These are phyloP conservation scores for Biscogniauxia mediterranea DNA, from an alignment of 2,329 filamentous ascomycete genomes.

Conservation along the genomic window DNA sequence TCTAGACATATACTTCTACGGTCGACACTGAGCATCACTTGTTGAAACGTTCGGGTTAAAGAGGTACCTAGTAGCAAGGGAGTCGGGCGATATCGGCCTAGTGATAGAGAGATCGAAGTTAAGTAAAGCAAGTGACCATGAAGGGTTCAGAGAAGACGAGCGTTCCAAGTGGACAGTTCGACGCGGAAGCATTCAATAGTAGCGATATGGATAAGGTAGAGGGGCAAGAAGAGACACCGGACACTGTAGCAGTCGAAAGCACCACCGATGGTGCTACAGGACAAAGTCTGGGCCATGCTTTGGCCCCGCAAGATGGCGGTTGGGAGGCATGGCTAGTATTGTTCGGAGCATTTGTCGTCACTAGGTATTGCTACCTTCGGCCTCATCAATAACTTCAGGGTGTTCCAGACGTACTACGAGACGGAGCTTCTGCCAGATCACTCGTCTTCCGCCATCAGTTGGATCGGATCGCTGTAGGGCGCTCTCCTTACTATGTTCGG, in stretches of 20 bases:
- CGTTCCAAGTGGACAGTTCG: neutral
- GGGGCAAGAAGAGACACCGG: neutral
- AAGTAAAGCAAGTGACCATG: neutral
- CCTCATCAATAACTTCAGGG: slow-evolving; percentile 29
- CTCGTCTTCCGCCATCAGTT: slow-evolving; percentile 23
- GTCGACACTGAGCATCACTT: too few relatives aligned
- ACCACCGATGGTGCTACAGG: neutral
- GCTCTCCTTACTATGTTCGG: slow-evolving; percentile 34
- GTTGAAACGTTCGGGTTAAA: too few relatives aligned
- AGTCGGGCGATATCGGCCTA: too few relatives aligned
- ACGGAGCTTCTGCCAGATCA: slow-evolving; percentile 1
- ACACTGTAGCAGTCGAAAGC: neutral
- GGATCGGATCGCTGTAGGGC: slow-evolving; percentile 33
- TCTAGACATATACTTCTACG: too few relatives aligned
- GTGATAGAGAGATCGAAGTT: too few relatives aligned
- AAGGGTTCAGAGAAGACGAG: neutral
- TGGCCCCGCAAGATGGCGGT: slow-evolving; percentile 27
- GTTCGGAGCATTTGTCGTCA: slow-evolving; percentile 36
- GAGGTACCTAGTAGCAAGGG: too few relatives aligned
- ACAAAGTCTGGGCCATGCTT: neutral
- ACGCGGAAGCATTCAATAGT: neutral
- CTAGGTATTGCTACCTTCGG: slow-evolving; percentile 40
- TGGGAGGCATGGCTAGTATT: slow-evolving; percentile 41
- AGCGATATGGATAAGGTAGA: neutral
- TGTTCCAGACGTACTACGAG: slow-evolving; percentile 1